Evolutionary conservation across 2,329 filamentous ascomycete species (phyloP).

Genomic region (Chrysosporium queenslandicum): DNA sequence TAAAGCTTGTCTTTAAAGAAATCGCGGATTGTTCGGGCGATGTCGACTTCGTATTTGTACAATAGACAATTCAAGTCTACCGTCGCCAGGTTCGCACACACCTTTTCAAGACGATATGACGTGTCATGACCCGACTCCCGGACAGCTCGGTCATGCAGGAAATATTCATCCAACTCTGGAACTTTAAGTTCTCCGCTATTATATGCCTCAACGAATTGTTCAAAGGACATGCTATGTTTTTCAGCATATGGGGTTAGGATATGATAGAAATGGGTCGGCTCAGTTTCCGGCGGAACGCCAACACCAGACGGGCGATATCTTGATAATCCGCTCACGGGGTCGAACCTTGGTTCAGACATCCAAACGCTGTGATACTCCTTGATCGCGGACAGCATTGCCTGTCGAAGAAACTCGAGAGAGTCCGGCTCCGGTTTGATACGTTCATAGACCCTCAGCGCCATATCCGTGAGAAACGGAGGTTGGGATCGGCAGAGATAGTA

Average conservation of each 20-base stretch:
- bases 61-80: constrained; percentile 90
- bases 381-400: constrained; percentile 78
- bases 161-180: constrained; percentile 88
- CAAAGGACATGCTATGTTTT: constrained; percentile 72
- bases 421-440: constrained; percentile 79
- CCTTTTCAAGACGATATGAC: constrained; percentile 78
- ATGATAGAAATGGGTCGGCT: constrained; percentile 76
- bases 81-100: constrained; percentile 80
- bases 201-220: constrained; percentile 81
- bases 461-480: constrained; percentile 93
- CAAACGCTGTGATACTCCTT: constrained; percentile 93
- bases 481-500: constrained; percentile 94
- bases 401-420: constrained; percentile 68
- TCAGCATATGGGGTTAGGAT: constrained; percentile 70
- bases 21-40: constrained; percentile 72
- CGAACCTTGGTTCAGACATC: constrained; percentile 67
- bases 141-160: constrained; percentile 88
- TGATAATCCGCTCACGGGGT: constrained; percentile 67
- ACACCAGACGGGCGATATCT: constrained; percentile 73
- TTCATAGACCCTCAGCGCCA: constrained; percentile 88
- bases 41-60: constrained; percentile 96
- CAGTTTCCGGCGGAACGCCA: constrained; percentile 85
- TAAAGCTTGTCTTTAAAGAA: constrained; percentile 72
- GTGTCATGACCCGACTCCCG: constrained; percentile 96
- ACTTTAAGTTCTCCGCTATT: constrained; percentile 67